Percentiles rank a stretch among this genome's conserved stretches.
Conservation (phyloP, 805 yeast genomes). For the Sugiyamaella qingdaonensis region DNA sequence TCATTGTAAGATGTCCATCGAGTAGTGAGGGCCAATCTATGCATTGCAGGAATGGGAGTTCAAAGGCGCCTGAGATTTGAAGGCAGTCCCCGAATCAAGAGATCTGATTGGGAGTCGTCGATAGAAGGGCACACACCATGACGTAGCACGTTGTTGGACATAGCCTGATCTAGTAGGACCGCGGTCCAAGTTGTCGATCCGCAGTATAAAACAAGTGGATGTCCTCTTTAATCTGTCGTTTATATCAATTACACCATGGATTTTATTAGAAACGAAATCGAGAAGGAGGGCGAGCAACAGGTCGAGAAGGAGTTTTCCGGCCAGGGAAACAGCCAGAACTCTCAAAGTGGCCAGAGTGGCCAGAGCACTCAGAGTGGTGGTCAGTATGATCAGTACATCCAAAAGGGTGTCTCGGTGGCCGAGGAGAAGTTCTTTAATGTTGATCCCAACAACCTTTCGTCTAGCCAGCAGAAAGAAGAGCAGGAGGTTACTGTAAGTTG, state of each 20-base stretch:
- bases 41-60: not conserved
- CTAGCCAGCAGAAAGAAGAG: constrained; percentile 14
- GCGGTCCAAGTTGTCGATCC: not conserved
- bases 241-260: constrained; percentile 13
- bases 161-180: not conserved
- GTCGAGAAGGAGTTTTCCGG: constrained; percentile 7
- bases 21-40: not conserved
- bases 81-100: not conserved
- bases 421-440: constrained; percentile 21
- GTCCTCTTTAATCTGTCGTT: not conserved
- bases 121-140: not conserved
- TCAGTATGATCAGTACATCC: constrained; percentile 29
- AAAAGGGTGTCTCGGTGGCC: constrained; percentile 28
- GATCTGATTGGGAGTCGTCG: not conserved
- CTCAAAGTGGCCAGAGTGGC: constrained; percentile 10
- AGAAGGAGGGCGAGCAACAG: constrained; percentile 12
- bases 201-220: not conserved
- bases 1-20: no score
- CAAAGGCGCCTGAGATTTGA: not conserved
- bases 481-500: constrained; percentile 16
- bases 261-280: constrained; percentile 16
- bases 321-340: not conserved
- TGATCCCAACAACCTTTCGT: constrained; percentile 17
- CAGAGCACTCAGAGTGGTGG: constrained; percentile 14
- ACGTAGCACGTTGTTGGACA: not conserved